Evolutionary conservation across 169 alveolate species (phyloP).

Genomic region (Plasmodium vivax): DNA sequence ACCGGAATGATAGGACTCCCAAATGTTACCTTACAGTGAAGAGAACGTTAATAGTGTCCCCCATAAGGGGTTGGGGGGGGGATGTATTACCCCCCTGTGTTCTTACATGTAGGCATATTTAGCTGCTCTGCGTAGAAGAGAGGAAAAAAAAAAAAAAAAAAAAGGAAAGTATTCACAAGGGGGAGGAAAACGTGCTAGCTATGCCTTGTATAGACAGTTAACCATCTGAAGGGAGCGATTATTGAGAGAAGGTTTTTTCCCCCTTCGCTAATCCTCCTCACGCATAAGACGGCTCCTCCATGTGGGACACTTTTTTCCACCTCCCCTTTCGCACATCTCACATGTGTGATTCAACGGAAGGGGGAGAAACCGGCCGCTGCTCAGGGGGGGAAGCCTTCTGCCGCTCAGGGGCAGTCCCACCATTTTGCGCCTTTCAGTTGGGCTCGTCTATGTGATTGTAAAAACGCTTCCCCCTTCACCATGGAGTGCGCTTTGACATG

Average conservation of each 20-base stretch:
- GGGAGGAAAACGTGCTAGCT: not conserved
- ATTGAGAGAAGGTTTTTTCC: not conserved
- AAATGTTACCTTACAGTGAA: not conserved
- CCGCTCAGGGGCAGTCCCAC: not conserved
- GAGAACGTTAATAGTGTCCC: not conserved
- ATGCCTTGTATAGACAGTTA: not conserved
- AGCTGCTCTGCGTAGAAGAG: not conserved
- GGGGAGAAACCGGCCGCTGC: not conserved
- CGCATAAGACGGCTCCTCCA: not conserved
- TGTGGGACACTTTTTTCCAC: not conserved
- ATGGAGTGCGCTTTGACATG: not conserved
- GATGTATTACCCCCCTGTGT: not conserved
- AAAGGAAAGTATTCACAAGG: not conserved
- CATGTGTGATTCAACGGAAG: not conserved
- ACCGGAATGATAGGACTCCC: not conserved
- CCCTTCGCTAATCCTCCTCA: not conserved
- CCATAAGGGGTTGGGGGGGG: not conserved
- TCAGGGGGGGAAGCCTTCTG: not conserved
- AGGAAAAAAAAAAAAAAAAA: not conserved
- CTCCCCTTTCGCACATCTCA: not conserved
- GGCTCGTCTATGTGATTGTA: not conserved
- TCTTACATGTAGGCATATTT: not conserved
- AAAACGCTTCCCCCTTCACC: not conserved
- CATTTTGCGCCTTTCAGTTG: not conserved
- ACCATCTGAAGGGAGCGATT: not conserved